phyloP scores from a whole-genome alignment of 768 basidiomycete genomes.

The Suillus variegatus region DNA sequence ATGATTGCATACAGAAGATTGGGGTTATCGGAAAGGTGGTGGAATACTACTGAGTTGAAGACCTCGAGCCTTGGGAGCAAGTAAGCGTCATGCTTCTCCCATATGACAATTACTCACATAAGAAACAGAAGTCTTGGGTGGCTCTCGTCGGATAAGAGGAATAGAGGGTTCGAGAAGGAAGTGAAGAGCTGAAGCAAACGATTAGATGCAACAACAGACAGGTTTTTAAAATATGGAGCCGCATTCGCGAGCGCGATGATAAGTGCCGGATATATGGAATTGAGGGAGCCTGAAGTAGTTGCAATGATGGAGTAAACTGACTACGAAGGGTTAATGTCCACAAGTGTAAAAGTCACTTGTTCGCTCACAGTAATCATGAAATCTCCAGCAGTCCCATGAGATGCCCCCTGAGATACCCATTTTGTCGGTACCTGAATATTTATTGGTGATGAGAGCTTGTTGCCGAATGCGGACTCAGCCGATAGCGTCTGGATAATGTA shows the following conservation, averaged over 20 bases:
- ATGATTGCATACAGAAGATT: slow-evolving; percentile 87
- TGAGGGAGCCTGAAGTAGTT: slow-evolving; percentile 79
- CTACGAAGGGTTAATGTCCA: slow-evolving; percentile 38
- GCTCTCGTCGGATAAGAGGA: slow-evolving; percentile 91
- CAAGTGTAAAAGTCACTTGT: slow-evolving; percentile 6
- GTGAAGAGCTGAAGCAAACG: slow-evolving; percentile 86
- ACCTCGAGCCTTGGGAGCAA: slow-evolving; percentile 69
- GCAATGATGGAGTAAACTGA: slow-evolving; percentile 89
- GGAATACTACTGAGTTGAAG: slow-evolving; percentile 82
- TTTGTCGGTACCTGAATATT: slow-evolving; percentile 71
- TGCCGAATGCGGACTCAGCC: slow-evolving; percentile 77
- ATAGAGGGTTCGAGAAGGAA: slow-evolving; percentile 87
- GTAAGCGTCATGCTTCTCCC: not conserved
- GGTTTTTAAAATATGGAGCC: slow-evolving; percentile 82
- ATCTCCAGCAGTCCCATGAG: slow-evolving; percentile 73
- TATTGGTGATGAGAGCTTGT: slow-evolving; percentile 64
- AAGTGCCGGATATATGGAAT: slow-evolving; percentile 88
- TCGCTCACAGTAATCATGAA: slow-evolving; percentile 80
- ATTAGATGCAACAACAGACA: slow-evolving; percentile 80
- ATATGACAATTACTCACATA: slow-evolving; percentile 52
- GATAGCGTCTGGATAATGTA: slow-evolving; percentile 93
- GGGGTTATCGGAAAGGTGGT: slow-evolving; percentile 81
- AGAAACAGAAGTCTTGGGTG: slow-evolving; percentile 93
- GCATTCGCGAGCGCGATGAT: slow-evolving; percentile 88
- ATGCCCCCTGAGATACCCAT: slow-evolving; percentile 70